Evolutionary conservation across 257 asterid species (phyloP), one percentile per base, ranked within the genome.

Genomic region (Nicotiana paniculata): DNA sequence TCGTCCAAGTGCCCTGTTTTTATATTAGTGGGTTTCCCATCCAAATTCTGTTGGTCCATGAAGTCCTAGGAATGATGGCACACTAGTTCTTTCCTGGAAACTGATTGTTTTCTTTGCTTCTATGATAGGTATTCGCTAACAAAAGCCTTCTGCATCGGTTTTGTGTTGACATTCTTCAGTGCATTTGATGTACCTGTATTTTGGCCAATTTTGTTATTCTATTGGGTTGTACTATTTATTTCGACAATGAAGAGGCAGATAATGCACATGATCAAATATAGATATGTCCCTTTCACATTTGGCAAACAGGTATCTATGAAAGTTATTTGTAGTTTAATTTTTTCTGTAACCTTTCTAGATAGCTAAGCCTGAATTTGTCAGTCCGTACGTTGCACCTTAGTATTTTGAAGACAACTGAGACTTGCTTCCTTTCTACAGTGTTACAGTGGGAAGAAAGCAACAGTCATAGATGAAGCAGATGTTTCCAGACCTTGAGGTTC

Each of bases 221-320:
- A 96, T 85, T 96, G 99, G 98, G 77, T 90, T 76, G 91, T 91
- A 81, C 92, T 96, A 61, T 96, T 96, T 80, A 9, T 96, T 51
- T 90, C 97, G 7, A 94, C 99, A 7, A 96, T 96, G 99, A 96
- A 93, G 92, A 92, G 97, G 93, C 99, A 96, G 84, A 93, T 96
- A 88, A 91, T 94, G 97, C 99, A 96, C 89, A 96, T 96, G 99
- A 81, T 96, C 53, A 96, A 93, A 81, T 96, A 96, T 82, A 92
- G 87, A 87, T 96, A 96, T 81, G 98, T 96, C 58, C 99, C 99
- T 35, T 93, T 96, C 90, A 93, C 99, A 30, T 83, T 91, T 26
- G 99, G 99, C 83, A 96, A 96, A 90, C 97, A 93, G 98, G 99
- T 94, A 84, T 9, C 12, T 43, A 43, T 43, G 51, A 9, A 43